Evolutionary conservation across 805 yeast genomes (phyloP), one percentile per base, ranked within the genome.

Genomic region (Clavispora fructus): DNA sequence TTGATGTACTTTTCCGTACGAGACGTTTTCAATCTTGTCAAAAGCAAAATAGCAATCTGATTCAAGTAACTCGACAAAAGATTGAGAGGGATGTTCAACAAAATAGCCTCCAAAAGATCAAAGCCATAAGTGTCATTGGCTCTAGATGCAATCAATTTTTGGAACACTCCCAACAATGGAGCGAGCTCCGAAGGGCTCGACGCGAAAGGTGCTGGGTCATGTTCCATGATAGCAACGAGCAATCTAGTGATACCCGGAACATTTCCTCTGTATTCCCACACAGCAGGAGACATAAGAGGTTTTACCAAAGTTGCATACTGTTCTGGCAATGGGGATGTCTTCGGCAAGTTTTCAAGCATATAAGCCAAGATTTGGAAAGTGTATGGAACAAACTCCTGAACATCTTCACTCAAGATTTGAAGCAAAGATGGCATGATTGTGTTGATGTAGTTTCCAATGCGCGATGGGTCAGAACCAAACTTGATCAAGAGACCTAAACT

Each of bases 91-190:
- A 89, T 67, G 48, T 74, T 65, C 38, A 79, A 58, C 38, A 92
- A 63, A 41, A 94, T 82, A 3, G 76, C 69, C 60, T 87, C 91
- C 39, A 94, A 67, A 38, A 94, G 69, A 46, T 94, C 98, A 64
- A 94, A 85, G 1, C 97, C 98, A 57, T 80, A 77, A 33, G 68
- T 67, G 57, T 94, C 98, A 57, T 89, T 85, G 13, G 81, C 76
- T 54, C 85, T 86, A 0, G 97, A 88, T 1, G 97, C 82, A 43
- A 94, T 80, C 53, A 94, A 72, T 63, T 91, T 89, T 68, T 95
- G 99, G 73, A 88, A 95, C n/a, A 94, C 96, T 35, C 99, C 99
- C 35, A 94, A 71, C 28, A 94, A 78, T 3, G 97, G 96, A 31
- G 86, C 78, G 37, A 89, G 62, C 57, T 53, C 71, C 27, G 58